phyloP scores from a whole-genome alignment of 495 filamentous ascomycete genomes.

The Hypoxylon intermedium region DNA sequence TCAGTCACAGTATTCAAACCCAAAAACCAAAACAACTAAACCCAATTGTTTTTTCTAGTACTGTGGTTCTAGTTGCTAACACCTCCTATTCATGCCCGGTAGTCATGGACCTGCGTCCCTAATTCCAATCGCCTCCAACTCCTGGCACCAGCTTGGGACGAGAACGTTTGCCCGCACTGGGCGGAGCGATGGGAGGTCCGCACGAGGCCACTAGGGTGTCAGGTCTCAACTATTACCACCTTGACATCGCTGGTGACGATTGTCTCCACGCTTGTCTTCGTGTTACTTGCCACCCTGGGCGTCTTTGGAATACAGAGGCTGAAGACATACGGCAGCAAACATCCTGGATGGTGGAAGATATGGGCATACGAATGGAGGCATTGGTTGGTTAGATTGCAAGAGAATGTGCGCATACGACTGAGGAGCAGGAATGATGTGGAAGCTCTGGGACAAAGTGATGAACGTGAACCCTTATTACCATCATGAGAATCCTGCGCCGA shows the following conservation, averaged over 20 bases:
- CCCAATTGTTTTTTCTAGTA: too few relatives aligned
- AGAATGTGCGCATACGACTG: background rate
- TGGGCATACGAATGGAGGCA: slow-evolving; percentile 35
- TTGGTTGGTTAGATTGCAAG: background rate
- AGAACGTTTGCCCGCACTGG: slow-evolving; percentile 55
- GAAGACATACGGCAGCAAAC: slow-evolving; percentile 29
- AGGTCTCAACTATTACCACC: slow-evolving; percentile 60
- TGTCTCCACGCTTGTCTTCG: slow-evolving; percentile 45
- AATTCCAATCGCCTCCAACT: slow-evolving; percentile 48
- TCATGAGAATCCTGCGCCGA: background rate
- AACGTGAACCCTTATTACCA: slow-evolving; percentile 33
- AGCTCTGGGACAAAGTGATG: slow-evolving; percentile 6
- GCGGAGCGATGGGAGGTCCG: slow-evolving; percentile 61
- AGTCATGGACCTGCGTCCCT: slow-evolving; percentile 59
- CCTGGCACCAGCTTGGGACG: slow-evolving; percentile 55
- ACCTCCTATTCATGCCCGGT: background rate
- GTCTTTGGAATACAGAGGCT: slow-evolving; percentile 29
- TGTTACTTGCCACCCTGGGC: slow-evolving; percentile 40
- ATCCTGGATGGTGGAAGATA: slow-evolving; percentile 46
- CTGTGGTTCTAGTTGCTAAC: background rate
- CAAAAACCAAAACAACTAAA: too few relatives aligned
- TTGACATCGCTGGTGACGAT: slow-evolving; percentile 52
- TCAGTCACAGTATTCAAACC: too few relatives aligned
- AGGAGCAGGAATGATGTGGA: background rate
- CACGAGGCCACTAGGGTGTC: slow-evolving; percentile 54